Base-by-base conservation (phyloP, 805 yeast species). In the Saccharomycopsis sp. region DNA sequence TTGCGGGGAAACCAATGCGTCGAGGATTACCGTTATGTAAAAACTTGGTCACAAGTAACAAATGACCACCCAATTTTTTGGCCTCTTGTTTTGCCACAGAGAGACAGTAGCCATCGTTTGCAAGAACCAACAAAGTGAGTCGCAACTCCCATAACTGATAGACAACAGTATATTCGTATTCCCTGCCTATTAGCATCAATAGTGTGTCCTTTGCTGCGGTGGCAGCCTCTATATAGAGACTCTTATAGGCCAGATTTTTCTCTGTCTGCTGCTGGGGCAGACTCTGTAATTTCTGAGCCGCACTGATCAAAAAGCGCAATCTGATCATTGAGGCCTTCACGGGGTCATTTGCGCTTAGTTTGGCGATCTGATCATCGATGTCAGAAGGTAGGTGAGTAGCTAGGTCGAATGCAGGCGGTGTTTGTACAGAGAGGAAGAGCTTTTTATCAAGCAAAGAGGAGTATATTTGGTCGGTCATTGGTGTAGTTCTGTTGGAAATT, bases 11-110 rank as follows among this genome's bases (percentile, higher is more conserved):
- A 15, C 62, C 63, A 24, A 54, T 56, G 23, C 23, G 44, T 3
- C 58, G 52, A 41, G 29, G 41, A 5, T 42, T 49, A 15, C 47
- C 55, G 20, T 47, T 51, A 2, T 29, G 35, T 22, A 56, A 47
- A 14, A 52, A 22, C 12, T 41, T 52, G 3, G 59, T 55, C 20
- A 56, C 38, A 22, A 44, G 60, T 41, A 58, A 66, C n/a, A 68
- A 25, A 19, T 61, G 65, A 5, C 47, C 54, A 17, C 67, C 63
- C 3, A 68, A 52, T 29, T 64, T 62, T 17, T 62, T 63, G 17
- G 68, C 55, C 47, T 68, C 71, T 24, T 66, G 66, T 55, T 67
- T 69, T 2, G 70, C 69, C 0, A 66, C 34, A 15, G 51, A 55
- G 14, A 44, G 20, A 19, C 62, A 59, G 12, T 62, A 51, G 2